phyloP scores from a whole-genome alignment of 1,284 basidiomycete species.

The Leccinum pachyderme region DNA sequence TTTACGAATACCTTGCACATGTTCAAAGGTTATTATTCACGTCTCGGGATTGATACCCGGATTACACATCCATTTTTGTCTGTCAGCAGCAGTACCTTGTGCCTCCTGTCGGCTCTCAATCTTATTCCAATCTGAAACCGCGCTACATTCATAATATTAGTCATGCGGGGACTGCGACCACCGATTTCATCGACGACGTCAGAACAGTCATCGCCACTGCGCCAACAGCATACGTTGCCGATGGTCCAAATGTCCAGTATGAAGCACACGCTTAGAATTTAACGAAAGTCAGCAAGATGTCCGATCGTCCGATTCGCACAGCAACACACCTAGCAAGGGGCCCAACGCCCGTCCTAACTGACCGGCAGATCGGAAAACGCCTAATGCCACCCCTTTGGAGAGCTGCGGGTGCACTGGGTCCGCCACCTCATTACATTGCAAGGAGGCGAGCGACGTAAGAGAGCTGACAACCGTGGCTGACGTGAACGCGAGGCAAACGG shows the following conservation, averaged over 20 bases:
- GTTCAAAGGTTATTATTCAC: constrained; percentile 16
- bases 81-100: constrained; percentile 3
- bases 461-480: constrained; percentile 90
- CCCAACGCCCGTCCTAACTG: constrained; percentile 89
- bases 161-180: constrained; percentile 28
- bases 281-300: constrained; percentile 5
- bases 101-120: constrained; percentile 1
- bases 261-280: constrained; percentile 62
- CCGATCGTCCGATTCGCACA: neutral
- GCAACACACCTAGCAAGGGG: constrained; percentile 70
- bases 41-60: neutral
- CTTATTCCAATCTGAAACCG: constrained; percentile 3
- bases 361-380: constrained; percentile 81
- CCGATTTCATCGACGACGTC: constrained; percentile 49
- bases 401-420: constrained; percentile 64
- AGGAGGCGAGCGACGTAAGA: constrained; percentile 80
- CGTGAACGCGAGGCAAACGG: constrained; percentile 83
- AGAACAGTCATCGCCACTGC: constrained; percentile 64
- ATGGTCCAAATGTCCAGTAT: constrained; percentile 87
- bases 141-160: neutral
- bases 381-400: constrained; percentile 82
- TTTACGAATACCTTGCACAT: constrained; percentile 9
- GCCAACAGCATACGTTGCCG: constrained; percentile 67
- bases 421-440: constrained; percentile 77
- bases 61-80: constrained; percentile 6